Base-by-base conservation (phyloP, 352 stramenopile species). In the Achlya hypogyna region DNA sequence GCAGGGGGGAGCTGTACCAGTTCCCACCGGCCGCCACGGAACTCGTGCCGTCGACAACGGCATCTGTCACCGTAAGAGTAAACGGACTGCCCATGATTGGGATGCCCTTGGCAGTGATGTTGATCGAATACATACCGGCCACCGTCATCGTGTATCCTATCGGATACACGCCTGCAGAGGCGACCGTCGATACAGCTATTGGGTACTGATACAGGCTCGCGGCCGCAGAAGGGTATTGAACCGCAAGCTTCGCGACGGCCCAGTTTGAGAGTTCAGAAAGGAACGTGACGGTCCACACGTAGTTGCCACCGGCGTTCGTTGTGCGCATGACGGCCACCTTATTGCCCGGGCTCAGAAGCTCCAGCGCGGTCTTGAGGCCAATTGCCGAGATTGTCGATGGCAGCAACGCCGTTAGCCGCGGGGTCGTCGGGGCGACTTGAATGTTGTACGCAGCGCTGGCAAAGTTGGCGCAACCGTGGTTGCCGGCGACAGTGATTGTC, bases 221-320 rank as follows among this genome's bases (percentile, higher is more conserved):
- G 0, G 73, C 51, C 5, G 56, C 75, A 32, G 51, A 73, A 0
- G 86, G 77, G 59, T 93, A 93, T 64, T 89, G 79, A 10, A 94
- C 78, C 5, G 82, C 82, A 5, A 94, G 62, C 59, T 91, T 83
- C 0, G 84, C 75, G 3, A 74, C 74, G 23, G 77, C 83, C 86
- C 86, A 89, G 43, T 81, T 66, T 6, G 84, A 71, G 38, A 98
- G 78, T 70, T 96, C 78, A 29, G 87, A 95, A 0, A 96, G 58
- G 69, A 98, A 98, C 23, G 93, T 98, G 52, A 98, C 82, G 29
- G 69, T 73, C 89, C 90, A 98, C 49, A 84, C 75, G 69, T 95
- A 90, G 34, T 77, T 77, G 22, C 69, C 76, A 23, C 71, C 74
- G 49, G 53, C 53, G 40, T 71, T 64, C 23, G 63, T 66, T 14